A percentile compares a stretch with the other conserved stretches of the same genome.
phyloP scores from a whole-genome alignment of 2,329 filamentous ascomycete species.

The Xylariaceae sp. region DNA sequence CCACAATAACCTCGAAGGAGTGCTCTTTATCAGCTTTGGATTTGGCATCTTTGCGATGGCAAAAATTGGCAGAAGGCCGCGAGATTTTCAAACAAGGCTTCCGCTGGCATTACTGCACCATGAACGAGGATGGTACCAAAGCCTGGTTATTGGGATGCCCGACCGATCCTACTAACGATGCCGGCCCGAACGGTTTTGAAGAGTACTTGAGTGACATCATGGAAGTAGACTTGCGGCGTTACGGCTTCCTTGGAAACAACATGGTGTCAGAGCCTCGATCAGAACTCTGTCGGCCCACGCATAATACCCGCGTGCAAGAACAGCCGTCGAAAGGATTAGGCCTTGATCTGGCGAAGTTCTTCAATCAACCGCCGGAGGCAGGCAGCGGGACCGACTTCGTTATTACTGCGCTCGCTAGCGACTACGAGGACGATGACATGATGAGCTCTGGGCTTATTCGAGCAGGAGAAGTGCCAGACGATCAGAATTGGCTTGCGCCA shows the following conservation, averaged over 20 bases:
- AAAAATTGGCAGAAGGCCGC: slow-evolving; percentile 87
- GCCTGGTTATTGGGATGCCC: slow-evolving; percentile 95
- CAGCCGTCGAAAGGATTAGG: slow-evolving; percentile 68
- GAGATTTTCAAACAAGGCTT: slow-evolving; percentile 92
- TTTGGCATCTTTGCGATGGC: slow-evolving; percentile 82
- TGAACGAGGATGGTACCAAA: slow-evolving; percentile 92
- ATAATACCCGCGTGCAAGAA: slow-evolving; percentile 45
- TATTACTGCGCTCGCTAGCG: slow-evolving; percentile 82
- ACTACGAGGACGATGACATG: slow-evolving; percentile 64
- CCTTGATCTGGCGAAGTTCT: slow-evolving; percentile 77
- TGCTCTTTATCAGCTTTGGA: slow-evolving; percentile 90
- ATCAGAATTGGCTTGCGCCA: slow-evolving; percentile 55
- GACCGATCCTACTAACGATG: slow-evolving; percentile 64
- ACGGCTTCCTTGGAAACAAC: slow-evolving; percentile 83
- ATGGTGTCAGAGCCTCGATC: slow-evolving; percentile 52
- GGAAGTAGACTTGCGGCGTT: slow-evolving; percentile 85
- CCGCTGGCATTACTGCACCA: slow-evolving; percentile 96
- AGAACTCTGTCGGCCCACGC: slow-evolving; percentile 46
- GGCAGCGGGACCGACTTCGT: slow-evolving; percentile 88
- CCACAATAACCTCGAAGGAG: slow-evolving; percentile 79
- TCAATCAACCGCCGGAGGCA: slow-evolving; percentile 78
- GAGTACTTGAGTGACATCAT: slow-evolving; percentile 94
- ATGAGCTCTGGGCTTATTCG: slow-evolving; percentile 49
- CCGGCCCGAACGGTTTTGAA: slow-evolving; percentile 68
- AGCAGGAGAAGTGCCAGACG: slow-evolving; percentile 39